Conservation (phyloP, 2,329 filamentous ascomycete genomes). For the Claviceps digitariae region DNA sequence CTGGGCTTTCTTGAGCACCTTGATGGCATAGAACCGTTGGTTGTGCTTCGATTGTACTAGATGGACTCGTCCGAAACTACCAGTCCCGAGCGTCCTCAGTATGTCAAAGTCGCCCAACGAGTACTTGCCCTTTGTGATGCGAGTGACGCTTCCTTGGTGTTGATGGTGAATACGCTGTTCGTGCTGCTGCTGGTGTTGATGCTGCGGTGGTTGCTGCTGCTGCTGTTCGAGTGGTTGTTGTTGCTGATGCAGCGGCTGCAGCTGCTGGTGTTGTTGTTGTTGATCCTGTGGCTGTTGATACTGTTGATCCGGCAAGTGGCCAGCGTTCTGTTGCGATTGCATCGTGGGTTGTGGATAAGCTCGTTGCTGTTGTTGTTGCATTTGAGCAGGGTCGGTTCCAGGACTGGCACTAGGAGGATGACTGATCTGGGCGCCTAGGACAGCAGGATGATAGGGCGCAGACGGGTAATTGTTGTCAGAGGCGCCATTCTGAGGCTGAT, state of each 20-base stretch:
- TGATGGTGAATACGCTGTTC: conserved; percentile 19
- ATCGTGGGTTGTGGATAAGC: conserved; percentile 15
- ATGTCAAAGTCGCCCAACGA: conserved; percentile 82
- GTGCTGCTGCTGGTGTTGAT: conserved; percentile 10
- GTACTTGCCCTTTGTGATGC: conserved; percentile 95
- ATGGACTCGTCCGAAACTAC: conserved; percentile 93
- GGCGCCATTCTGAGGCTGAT: conserved; percentile 34
- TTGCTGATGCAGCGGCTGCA: conserved; percentile 10
- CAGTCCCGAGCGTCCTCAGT: conserved; percentile 83
- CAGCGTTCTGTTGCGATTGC: conserved; percentile 12
- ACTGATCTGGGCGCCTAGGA: conserved; percentile 13
- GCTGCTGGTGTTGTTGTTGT: conserved; percentile 7
- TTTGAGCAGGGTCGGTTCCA: conserved; percentile 21
- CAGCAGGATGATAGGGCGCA: conserved; percentile 14
- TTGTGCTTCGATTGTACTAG: conserved; percentile 97
- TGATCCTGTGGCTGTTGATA: conserved; percentile 17
- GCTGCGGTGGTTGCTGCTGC: conserved; percentile 13
- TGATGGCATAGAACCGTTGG: conserved; percentile 94
- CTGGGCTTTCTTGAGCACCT: conserved; percentile 96
- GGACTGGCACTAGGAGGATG: conserved; percentile 22
- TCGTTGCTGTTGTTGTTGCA: conserved; percentile 25
- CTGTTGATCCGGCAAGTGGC: conserved; percentile 12
- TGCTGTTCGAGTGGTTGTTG: conserved; percentile 9
- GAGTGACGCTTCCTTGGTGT: conserved; percentile 22
- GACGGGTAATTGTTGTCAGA: conserved; percentile 16